These are phyloP conservation scores for Dalbergia cultrata DNA, from an alignment of 306 rosid species.

Conservation along the genomic window DNA sequence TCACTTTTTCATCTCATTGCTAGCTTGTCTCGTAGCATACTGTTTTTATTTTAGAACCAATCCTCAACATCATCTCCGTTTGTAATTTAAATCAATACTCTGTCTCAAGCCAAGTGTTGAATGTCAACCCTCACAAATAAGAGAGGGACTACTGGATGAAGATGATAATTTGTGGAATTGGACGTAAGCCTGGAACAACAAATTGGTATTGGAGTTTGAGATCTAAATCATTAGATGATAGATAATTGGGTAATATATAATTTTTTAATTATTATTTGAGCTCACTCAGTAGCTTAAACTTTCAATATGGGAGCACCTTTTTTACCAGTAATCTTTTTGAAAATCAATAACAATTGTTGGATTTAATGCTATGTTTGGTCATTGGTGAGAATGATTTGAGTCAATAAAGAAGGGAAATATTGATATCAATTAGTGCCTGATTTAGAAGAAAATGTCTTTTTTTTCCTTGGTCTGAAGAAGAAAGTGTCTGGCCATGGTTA, in stretches of 20 bases:
- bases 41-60: conserved; percentile 10
- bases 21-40: background rate
- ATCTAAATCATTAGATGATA: background rate
- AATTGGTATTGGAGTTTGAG: background rate
- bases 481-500: no score
- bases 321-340: no score
- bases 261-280: no score
- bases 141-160: conserved; percentile 6
- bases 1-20: background rate
- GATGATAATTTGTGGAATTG: conserved; percentile 18
- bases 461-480: no score
- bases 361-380: no score
- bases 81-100: conserved; percentile 1
- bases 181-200: conserved; percentile 18
- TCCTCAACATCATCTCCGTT: conserved; percentile 4
- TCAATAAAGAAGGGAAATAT: no score
- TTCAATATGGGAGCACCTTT: no score
- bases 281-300: no score
- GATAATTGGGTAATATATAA: background rate
- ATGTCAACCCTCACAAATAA: conserved; percentile 5
- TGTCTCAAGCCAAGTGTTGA: background rate
- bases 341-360: no score
- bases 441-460: no score
- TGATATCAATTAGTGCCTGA: no score
- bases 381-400: no score